Conservation (phyloP, 108 stramenopile species). For the Cyclotella choctawhatcheeana region DNA sequence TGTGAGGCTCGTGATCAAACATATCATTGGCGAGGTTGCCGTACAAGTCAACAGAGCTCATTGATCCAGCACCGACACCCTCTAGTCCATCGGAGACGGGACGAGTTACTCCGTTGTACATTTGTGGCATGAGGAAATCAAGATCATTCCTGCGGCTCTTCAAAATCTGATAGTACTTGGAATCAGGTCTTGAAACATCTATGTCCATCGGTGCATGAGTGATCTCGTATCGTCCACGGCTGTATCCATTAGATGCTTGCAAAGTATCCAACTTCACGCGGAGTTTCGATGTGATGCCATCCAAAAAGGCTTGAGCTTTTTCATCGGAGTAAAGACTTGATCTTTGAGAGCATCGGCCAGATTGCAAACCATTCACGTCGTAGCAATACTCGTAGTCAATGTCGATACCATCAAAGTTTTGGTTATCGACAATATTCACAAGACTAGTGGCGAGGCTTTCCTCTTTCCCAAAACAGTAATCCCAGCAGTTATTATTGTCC, state of each 20-base stretch:
- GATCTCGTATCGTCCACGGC: constrained; percentile 42
- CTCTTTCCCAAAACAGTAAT: constrained; percentile 71
- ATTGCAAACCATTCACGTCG: constrained; percentile 41
- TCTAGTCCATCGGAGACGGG: constrained; percentile 49
- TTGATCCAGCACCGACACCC: constrained; percentile 19
- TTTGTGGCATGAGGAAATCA: constrained; percentile 66
- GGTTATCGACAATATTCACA: constrained; percentile 51
- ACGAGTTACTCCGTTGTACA: constrained; percentile 60
- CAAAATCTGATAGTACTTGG: constrained; percentile 54
- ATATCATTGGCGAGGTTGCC: constrained; percentile 43
- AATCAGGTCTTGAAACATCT: constrained; percentile 49
- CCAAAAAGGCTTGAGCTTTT: constrained; percentile 39
- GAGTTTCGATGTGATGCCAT: constrained; percentile 28
- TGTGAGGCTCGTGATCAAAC: constrained; percentile 57
- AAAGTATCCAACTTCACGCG: constrained; percentile 44
- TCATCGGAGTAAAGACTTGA: constrained; percentile 18
- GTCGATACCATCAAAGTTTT: constrained; percentile 63
- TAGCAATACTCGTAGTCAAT: constrained; percentile 81
- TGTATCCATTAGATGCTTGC: constrained; percentile 41
- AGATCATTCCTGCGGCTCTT: constrained; percentile 29
- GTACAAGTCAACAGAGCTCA: constrained; percentile 35
- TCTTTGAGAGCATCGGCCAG: constrained; percentile 36
- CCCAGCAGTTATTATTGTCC: constrained; percentile 84
- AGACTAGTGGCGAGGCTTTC: constrained; percentile 50
- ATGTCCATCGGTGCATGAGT: constrained; percentile 73